Percentiles rank a stretch among this genome's conserved stretches.
Conservation (phyloP, 75 land plant species). For the Pinus tabuliformis region DNA sequence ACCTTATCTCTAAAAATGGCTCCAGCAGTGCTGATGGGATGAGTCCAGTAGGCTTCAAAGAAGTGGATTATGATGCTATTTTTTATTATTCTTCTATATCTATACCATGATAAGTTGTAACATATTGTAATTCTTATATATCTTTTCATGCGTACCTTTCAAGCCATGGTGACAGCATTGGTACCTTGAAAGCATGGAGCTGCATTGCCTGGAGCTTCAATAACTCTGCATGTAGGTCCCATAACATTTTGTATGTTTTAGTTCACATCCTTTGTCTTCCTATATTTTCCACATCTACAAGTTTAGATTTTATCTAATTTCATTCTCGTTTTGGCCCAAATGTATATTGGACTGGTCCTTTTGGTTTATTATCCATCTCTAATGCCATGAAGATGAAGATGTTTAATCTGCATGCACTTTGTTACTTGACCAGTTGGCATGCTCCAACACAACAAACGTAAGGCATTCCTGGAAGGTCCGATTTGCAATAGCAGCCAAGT, state of each 20-base stretch:
- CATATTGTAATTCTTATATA: too few relatives aligned
- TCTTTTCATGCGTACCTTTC: too few relatives aligned
- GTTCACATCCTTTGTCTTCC: too few relatives aligned
- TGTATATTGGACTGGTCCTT: neutral
- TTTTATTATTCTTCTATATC: slow-evolving; percentile 11
- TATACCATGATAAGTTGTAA: too few relatives aligned
- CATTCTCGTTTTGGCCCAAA: too few relatives aligned
- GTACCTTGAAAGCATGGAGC: too few relatives aligned
- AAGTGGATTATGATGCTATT: neutral
- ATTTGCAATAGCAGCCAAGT: slow-evolving; percentile 75
- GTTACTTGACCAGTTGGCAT: slow-evolving; percentile 96
- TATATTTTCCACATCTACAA: too few relatives aligned
- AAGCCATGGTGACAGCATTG: too few relatives aligned
- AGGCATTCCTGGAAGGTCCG: slow-evolving; percentile 75
- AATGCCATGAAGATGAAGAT: neutral
- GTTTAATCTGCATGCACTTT: slow-evolving; percentile 63
- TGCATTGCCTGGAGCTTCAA: too few relatives aligned
- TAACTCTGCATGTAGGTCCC: too few relatives aligned
- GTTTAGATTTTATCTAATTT: too few relatives aligned
- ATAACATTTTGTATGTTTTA: too few relatives aligned
- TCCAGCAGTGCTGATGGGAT: neutral
- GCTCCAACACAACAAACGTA: slow-evolving; percentile 47
- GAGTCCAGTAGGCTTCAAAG: neutral
- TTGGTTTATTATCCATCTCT: neutral
- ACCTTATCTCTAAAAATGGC: neutral